These are phyloP conservation scores for Myotisia sp. DNA, from an alignment of 2,329 filamentous ascomycete species.

Conservation along the genomic window DNA sequence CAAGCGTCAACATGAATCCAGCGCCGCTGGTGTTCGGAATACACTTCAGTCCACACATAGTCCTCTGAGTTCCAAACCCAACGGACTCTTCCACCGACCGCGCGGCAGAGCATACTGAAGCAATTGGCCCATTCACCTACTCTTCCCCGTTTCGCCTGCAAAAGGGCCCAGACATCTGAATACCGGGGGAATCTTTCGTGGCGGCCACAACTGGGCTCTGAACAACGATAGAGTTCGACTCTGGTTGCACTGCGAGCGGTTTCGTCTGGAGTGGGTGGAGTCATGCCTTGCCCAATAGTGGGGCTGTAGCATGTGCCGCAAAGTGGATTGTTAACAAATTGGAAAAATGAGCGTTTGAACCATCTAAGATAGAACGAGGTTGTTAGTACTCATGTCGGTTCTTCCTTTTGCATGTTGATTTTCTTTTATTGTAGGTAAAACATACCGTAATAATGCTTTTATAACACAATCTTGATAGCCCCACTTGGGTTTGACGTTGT, in stretches of 20 bases:
- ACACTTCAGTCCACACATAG: conserved; percentile 95
- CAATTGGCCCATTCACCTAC: conserved; percentile 96
- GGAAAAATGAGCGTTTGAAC: conserved; percentile 93
- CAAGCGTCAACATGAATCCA: conserved; percentile 97
- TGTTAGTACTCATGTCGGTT: too few relatives aligned
- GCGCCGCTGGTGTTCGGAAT: conserved; percentile 79
- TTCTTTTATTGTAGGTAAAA: conserved; percentile 14
- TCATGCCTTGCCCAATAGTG: conserved; percentile 70
- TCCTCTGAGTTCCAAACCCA: conserved; percentile 99
- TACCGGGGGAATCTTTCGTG: conserved; percentile 88
- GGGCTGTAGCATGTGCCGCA: conserved; percentile 71
- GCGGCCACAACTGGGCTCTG: conserved; percentile 55
- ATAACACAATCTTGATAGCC: conserved; percentile 97
- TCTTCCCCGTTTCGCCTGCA: conserved; percentile 74
- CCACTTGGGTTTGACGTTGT: conserved; percentile 71
- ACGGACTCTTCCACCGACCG: conserved; percentile 74
- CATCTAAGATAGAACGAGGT: conserved; percentile 38
- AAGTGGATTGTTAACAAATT: conserved; percentile 89
- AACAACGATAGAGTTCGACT: conserved; percentile 85
- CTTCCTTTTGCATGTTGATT: too few relatives aligned
- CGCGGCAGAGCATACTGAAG: conserved; percentile 95
- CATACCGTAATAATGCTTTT: conserved; percentile 66
- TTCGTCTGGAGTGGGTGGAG: conserved; percentile 75
- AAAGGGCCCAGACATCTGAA: conserved; percentile 81
- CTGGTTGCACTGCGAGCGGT: conserved; percentile 71